Evolutionary conservation across 345 rosid genomes (phyloP), one percentile per base, ranked within the genome.

Genomic region (Murraya koenigii): DNA sequence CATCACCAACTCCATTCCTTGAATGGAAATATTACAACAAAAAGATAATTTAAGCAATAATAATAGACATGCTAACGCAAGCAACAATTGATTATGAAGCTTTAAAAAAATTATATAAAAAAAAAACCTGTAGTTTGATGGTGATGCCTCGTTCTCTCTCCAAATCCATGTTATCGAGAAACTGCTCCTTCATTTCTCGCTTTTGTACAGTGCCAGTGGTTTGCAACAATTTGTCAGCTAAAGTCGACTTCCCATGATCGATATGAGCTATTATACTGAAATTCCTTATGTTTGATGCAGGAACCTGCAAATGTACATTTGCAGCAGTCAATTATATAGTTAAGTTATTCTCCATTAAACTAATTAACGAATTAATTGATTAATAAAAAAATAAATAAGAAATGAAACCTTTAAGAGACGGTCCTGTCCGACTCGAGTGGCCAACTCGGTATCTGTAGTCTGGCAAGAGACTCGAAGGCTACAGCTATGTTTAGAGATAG

Each of bases 121-220:
- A 25, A 17, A 1, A 56, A 28, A 38, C 98, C 94, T 95, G 99
- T 22, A 96, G 89, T 81, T 96, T 96, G 84, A 96, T 96, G 0
- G 98, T 96, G 72, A 96, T 96, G 92, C 99, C 99, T 67, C 99
- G 85, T 81, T 96, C 98, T 77, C 99, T 88, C 88, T 94, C 99
- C 86, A 96, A 92, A 80, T 96, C 99, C 98, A 96, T 96, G 74
- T 89, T 96, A 85, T 96, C 99, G 56, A 96, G 94, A 80, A 93
- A 96, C 89, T 96, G 99, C 2, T 91, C 97, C 89, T 96, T 92
- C 99, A 96, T 92, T 28, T 96, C 99, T 61, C 99, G 88, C 67
- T 83, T 88, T 85, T 93, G 93, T 4, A 96, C 98, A 41, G 99
- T 96, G 58, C 99, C 99, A 55, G 99, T 96, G 69, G 87, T 81